Conservation (phyloP, 345 rosid species). For the Hypericum androsaemum region DNA sequence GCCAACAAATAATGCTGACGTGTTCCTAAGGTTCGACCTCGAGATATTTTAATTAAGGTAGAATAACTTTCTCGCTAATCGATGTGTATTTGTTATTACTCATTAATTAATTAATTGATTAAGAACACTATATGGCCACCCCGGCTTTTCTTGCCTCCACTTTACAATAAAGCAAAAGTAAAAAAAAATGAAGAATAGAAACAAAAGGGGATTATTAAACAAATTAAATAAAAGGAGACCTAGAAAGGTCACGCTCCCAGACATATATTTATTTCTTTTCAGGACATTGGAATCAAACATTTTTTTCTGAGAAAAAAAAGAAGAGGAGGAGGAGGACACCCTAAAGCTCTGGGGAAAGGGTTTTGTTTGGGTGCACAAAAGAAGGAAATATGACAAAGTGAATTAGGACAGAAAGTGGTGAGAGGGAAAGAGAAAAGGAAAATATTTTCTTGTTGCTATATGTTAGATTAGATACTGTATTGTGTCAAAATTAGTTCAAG, state of each 20-base stretch:
- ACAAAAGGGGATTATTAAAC: constrained; percentile 19
- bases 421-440: constrained; percentile 3
- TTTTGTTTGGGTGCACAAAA: constrained; percentile 33
- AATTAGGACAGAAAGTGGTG: constrained; percentile 20
- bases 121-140: too few species aligned
- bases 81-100: too few species aligned
- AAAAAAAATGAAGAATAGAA: too few species aligned
- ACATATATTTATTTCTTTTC: constrained; percentile 20
- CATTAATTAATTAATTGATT: too few species aligned
- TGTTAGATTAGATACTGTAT: too few species aligned
- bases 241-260: constrained; percentile 28
- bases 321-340: constrained; percentile 15
- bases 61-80: too few species aligned
- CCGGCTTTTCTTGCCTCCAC: too few species aligned
- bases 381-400: constrained; percentile 35
- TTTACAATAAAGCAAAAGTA: too few species aligned
- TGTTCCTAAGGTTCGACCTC: too few species aligned
- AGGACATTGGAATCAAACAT: constrained; percentile 25
- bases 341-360: constrained; percentile 22
- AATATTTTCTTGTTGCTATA: constrained; percentile 11
- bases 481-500: too few species aligned
- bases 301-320: constrained; percentile 42
- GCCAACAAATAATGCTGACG: too few species aligned
- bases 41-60: too few species aligned
- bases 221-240: constrained; percentile 17